Percentiles rank a stretch among this genome's conserved stretches.
phyloP scores from a whole-genome alignment of 495 filamentous ascomycete species.

The Hypoxylon fuscum region DNA sequence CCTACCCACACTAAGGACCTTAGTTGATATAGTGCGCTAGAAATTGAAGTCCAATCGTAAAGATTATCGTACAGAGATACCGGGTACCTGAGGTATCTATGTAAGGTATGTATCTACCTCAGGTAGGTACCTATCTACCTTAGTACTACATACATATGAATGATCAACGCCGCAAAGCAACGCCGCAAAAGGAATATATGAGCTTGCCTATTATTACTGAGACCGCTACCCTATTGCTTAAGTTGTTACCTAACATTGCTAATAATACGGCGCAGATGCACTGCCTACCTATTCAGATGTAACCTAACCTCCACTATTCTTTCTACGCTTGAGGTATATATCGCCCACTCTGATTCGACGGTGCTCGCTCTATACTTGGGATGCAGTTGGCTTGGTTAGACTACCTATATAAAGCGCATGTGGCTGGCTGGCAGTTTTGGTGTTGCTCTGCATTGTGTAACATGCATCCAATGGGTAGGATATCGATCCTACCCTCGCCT shows the following conservation, averaged over 20 bases:
- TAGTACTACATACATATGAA: background rate
- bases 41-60: background rate
- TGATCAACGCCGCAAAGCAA: constrained; percentile 14
- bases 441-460: constrained; percentile 41
- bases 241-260: constrained; percentile 28
- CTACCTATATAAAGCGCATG: constrained; percentile 9
- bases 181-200: constrained; percentile 29
- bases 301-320: constrained; percentile 8
- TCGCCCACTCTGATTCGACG: background rate
- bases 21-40: constrained; percentile 23
- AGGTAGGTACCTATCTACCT: constrained; percentile 1
- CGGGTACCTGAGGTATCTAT: too few species aligned
- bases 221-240: constrained; percentile 15
- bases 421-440: constrained; percentile 31
- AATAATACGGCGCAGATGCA: constrained; percentile 19
- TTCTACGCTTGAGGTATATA: background rate
- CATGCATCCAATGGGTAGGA: constrained; percentile 22
- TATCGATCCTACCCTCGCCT: constrained; percentile 3
- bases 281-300: constrained; percentile 20
- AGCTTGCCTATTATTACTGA: constrained; percentile 29
- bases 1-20: constrained; percentile 16
- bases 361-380: constrained; percentile 16
- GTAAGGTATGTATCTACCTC: background rate
- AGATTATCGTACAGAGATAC: background rate
- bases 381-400: constrained; percentile 3